Percentiles rank a stretch among this genome's conserved stretches.
Evolutionary conservation across 768 basidiomycete genomes (phyloP).

Genomic region (Naganishia onofrii): DNA sequence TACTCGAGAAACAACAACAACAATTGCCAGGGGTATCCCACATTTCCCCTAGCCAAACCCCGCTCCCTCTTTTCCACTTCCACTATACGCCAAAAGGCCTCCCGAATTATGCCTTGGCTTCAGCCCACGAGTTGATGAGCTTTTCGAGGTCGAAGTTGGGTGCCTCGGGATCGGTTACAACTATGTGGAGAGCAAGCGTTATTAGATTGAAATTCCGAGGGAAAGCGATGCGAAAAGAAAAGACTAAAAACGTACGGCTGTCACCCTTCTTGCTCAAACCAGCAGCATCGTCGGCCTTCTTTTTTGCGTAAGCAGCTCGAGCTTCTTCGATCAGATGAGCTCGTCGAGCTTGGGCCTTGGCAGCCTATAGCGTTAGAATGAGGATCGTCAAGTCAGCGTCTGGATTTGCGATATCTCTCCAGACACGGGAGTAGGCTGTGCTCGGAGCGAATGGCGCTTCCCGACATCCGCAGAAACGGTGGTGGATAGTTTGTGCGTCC

Average conservation of each 20-base stretch:
- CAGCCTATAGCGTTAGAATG: not conserved
- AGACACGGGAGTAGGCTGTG: too few species aligned
- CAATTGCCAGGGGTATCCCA: not conserved
- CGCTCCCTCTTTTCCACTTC: conserved; percentile 2
- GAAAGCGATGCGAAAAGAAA: not conserved
- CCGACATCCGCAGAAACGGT: not conserved
- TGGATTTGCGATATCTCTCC: too few species aligned
- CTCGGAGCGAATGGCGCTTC: not conserved
- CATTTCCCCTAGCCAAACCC: not conserved
- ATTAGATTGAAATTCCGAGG: not conserved
- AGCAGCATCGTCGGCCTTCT: conserved; percentile 51
- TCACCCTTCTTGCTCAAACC: conserved; percentile 53
- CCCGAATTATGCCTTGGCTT: conserved; percentile 28
- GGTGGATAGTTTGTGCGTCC: too few species aligned
- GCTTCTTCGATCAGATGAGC: conserved; percentile 78
- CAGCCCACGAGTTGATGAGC: conserved; percentile 55
- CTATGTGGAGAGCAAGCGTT: conserved; percentile 53
- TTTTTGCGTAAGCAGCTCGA: conserved; percentile 78
- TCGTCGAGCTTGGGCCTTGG: conserved; percentile 55
- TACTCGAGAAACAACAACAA: conserved; percentile 4
- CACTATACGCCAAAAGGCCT: too few species aligned
- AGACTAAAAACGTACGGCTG: conserved; percentile 43
- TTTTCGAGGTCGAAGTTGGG: conserved; percentile 95
- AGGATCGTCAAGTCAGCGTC: not conserved
- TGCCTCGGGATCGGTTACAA: conserved; percentile 89